A percentile compares a stretch with the other conserved stretches of the same genome.
Evolutionary conservation across 768 basidiomycete genomes (phyloP).

Genomic region (Phanerochaete carnosa): DNA sequence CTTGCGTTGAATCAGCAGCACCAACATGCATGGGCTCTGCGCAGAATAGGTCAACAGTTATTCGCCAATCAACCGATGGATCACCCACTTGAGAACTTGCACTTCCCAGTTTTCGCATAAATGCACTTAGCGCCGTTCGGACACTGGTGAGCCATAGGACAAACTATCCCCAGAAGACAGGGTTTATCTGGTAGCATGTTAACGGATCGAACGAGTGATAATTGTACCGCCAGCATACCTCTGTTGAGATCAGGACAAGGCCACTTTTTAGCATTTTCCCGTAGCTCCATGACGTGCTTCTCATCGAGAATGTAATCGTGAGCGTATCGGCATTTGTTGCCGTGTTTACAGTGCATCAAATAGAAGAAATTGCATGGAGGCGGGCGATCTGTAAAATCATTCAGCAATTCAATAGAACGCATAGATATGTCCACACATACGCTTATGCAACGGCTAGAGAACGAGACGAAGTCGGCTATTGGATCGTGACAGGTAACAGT

Average conservation of each 20-base stretch:
- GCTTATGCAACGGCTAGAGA: constrained; percentile 28
- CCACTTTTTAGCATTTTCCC: constrained; percentile 30
- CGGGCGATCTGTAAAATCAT: constrained; percentile 28
- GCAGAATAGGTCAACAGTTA: neutral
- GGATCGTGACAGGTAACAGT: neutral
- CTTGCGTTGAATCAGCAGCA: neutral
- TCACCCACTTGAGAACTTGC: constrained; percentile 30
- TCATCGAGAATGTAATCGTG: constrained; percentile 31
- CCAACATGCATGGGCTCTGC: constrained; percentile 4
- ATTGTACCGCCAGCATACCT: constrained; percentile 17
- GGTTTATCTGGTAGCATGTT: neutral
- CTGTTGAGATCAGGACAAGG: constrained; percentile 31
- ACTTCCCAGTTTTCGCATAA: constrained; percentile 30
- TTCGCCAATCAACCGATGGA: neutral
- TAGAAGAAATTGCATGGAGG: constrained; percentile 38
- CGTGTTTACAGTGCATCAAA: constrained; percentile 28
- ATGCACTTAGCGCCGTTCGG: constrained; percentile 33
- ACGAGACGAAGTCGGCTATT: too few relatives aligned
- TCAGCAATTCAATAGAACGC: neutral
- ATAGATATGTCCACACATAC: constrained; percentile 16
- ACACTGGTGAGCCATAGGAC: constrained; percentile 35
- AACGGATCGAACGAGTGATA: neutral
- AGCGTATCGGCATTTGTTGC: constrained; percentile 30
- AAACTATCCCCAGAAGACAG: constrained; percentile 27
- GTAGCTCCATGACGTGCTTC: constrained; percentile 28